Base-by-base conservation (phyloP, 257 asterid genomes). In the Thymus quinquecostatus region DNA sequence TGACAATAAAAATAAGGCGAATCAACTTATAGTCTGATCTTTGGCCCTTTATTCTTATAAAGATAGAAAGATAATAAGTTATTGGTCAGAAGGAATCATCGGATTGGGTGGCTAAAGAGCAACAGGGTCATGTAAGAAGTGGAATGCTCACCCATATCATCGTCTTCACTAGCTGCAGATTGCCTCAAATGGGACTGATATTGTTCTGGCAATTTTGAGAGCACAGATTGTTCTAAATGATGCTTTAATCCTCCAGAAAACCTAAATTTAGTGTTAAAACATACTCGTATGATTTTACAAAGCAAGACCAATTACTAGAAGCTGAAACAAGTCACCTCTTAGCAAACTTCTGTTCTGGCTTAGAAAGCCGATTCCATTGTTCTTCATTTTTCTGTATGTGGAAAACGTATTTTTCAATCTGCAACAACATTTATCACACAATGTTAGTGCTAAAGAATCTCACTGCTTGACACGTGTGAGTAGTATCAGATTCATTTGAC, bases 141-240 rank as follows among this genome's bases (percentile, higher is more conserved):
- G 73, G 54, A 47, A 64, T 11, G n/a, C 83, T 86, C 84, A 94
- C 99, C 96, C 97, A 89, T 94, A 82, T 94, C 97, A 34, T 87
- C 97, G 11, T 83, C 88, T 82, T 91, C 97, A 75, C 97, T 89
- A 49, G 83, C 90, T 32, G 90, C 82, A 67, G 97, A 94, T 84
- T 94, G 99, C 78, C 87, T 84, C 73, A 93, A 64, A 71, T 83
- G 85, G 33, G 96, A 91, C 74, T 80, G 91, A 79, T 91, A 89
- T 77, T 90, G 92, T 38, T 82, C 83, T 13, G 96, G 96, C 84
- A 91, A 84, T 76, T 89, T 91, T 21, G 92, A 83, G 66, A 91
- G 93, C 8, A 88, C 88, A 58, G 96, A 86, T 72, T 88, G 89
- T 53, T 86, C 84, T 45, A 94, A 83, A 76, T 94, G 97, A 67